Base-by-base conservation (phyloP, 2,329 filamentous ascomycete species). In the Fusarium fujikuroi region DNA sequence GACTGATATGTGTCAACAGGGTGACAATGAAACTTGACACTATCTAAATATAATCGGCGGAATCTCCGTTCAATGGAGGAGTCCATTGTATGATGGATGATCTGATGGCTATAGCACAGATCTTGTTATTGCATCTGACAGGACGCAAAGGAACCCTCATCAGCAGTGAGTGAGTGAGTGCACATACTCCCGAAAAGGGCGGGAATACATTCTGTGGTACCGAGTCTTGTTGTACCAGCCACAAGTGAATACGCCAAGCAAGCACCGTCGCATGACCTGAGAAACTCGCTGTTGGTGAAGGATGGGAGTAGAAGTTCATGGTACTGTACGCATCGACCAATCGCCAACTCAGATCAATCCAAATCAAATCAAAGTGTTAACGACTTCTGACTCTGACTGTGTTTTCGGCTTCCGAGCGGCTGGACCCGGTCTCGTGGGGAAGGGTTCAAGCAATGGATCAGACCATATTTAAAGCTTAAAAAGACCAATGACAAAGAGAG, bases 321-420 rank as follows among this genome's bases (percentile, higher is more conserved):
- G 34, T 42, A 18, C 50, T 40, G 15, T 30, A 25, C 25, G 34
- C 30, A 42, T 14, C 12, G 21, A 18, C 30, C 25, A 36, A 44
- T 25, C 10, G n/a, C 28, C n/a, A 30, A 21, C 21, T 21, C 44
- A 32, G 19, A 7, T 30, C 30, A 23, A 7, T 5, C 19, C n/a
- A 23, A 34, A 10, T 23, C n/a, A 23, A 34, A 10, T 34, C 9
- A 42, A 28, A 34, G 28, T 32, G n/a, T 23, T 21, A 28, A 28
- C 11, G 37, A 60, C 18, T 59, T 18, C 14, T 54, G 16, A 25
- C 14, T 32, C 40, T 46, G 32, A 49, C 56, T 50, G 46, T 68
- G 36, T 66, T 40, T 66, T 72, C 65, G 69, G 70, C 60, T 70
- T 32, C 65, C 57, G 52, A 66, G 49, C 47, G 50, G 53, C 39